Evolutionary conservation across 78 protist species (phyloP).

Genomic region (Pigoraptor vietnamica): DNA sequence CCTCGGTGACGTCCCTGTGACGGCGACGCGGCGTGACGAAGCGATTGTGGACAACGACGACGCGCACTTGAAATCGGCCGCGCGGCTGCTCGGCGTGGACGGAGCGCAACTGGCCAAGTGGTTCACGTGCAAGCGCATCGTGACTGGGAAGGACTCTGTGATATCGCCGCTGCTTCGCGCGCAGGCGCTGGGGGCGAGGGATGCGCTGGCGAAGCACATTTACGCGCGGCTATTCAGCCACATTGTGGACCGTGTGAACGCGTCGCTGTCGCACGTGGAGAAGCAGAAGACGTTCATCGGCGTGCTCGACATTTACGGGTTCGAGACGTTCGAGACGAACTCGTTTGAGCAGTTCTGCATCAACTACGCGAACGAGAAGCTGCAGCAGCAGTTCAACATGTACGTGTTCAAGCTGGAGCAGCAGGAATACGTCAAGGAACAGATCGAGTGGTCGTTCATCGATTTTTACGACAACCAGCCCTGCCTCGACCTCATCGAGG

Average conservation of each 20-base stretch:
- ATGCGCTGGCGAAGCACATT: constrained; percentile 60
- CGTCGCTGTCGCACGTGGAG: not conserved
- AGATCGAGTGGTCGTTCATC: constrained; percentile 68
- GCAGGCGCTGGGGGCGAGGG: constrained; percentile 22
- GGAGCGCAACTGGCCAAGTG: not conserved
- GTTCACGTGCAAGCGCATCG: not conserved
- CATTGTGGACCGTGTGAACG: constrained; percentile 51
- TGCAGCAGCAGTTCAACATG: constrained; percentile 49
- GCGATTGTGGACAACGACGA: not conserved
- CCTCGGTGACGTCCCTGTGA: not conserved
- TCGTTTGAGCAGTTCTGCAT: constrained; percentile 83
- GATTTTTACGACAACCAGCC: constrained; percentile 74
- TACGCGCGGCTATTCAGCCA: constrained; percentile 53
- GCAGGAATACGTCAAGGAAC: constrained; percentile 69
- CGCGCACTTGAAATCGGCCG: not conserved
- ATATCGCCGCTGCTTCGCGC: not conserved
- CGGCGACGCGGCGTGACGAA: not conserved
- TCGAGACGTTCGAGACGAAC: constrained; percentile 48
- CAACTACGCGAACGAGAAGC: constrained; percentile 52
- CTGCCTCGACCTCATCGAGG: constrained; percentile 68
- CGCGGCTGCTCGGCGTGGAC: not conserved
- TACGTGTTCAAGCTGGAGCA: constrained; percentile 54
- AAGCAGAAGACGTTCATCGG: constrained; percentile 27
- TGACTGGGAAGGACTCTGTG: not conserved
- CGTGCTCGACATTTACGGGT: constrained; percentile 80